These are phyloP conservation scores for Rosa rugosa DNA, from an alignment of 306 rosid genomes.

Conservation along the genomic window DNA sequence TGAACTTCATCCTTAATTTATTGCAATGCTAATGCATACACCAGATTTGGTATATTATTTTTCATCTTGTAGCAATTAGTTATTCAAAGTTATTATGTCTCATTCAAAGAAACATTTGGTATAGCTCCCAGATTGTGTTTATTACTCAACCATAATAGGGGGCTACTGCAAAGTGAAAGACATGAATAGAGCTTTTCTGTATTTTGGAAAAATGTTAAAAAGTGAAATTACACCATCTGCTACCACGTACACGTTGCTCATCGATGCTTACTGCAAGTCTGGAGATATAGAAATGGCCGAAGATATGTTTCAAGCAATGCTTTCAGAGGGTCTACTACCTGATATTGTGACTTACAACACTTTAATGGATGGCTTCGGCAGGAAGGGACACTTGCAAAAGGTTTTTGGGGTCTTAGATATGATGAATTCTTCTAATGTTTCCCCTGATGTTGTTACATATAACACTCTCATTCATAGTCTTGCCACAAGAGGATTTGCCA, in stretches of 20 bases:
- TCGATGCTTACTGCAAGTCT: conserved; percentile 30
- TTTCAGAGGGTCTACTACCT: conserved; percentile 31
- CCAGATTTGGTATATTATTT: too few relatives aligned
- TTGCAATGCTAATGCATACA: too few relatives aligned
- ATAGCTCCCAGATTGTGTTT: conserved; percentile 30
- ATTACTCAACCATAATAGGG: conserved; percentile 30
- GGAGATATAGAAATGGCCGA: conserved; percentile 40
- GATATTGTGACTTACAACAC: conserved; percentile 34
- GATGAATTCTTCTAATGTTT: conserved; percentile 31
- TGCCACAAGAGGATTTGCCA: conserved; percentile 29
- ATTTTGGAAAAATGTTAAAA: conserved; percentile 39
- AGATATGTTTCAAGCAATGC: conserved; percentile 27
- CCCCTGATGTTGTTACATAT: conserved; percentile 38
- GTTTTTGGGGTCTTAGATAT: conserved; percentile 32
- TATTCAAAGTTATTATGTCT: too few relatives aligned
- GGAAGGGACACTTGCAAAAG: conserved; percentile 37
- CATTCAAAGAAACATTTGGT: too few relatives aligned
- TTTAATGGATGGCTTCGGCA: conserved; percentile 41
- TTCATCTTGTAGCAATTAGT: too few relatives aligned
- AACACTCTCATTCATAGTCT: conserved; percentile 46
- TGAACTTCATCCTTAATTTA: too few relatives aligned
- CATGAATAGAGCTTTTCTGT: conserved; percentile 19
- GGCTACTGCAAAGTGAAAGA: conserved; percentile 35
- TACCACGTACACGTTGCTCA: conserved; percentile 28
- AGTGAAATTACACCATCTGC: conserved; percentile 33